Conservation (phyloP, 192 early-diverging fungal genomes). For the Dissophora globulifera region DNA sequence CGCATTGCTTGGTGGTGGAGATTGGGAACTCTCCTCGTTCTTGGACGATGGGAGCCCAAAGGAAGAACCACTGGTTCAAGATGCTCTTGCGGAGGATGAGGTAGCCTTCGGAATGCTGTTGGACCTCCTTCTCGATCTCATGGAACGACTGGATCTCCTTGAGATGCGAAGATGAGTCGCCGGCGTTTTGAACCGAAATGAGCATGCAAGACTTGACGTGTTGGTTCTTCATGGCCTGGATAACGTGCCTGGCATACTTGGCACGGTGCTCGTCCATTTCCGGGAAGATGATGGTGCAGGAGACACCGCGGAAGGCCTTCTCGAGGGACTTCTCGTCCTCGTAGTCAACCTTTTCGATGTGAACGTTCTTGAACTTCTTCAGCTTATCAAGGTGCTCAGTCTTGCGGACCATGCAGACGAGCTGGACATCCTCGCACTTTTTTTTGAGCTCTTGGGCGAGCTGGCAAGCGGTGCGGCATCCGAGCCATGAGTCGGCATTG, state of each 20-base stretch:
- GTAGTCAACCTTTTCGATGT: constrained; percentile 21
- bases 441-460: constrained; percentile 24
- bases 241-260: constrained; percentile 17
- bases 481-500: constrained; percentile 26
- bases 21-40: constrained; percentile 24
- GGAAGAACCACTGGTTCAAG: constrained; percentile 23
- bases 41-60: constrained; percentile 21
- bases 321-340: constrained; percentile 9
- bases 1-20: neutral
- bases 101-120: constrained; percentile 10
- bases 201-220: constrained; percentile 6
- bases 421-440: constrained; percentile 13
- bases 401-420: constrained; percentile 24
- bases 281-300: constrained; percentile 16
- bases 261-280: constrained; percentile 28
- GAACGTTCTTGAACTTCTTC: constrained; percentile 31
- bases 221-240: constrained; percentile 24
- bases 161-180: constrained; percentile 1
- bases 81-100: constrained; percentile 32
- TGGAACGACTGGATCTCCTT: constrained; percentile 21
- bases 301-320: constrained; percentile 7
- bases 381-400: constrained; percentile 25
- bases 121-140: constrained; percentile 20
- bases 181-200: constrained; percentile 17
- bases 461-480: constrained; percentile 13